Base-by-base conservation (phyloP, 2,329 filamentous ascomycete genomes). In the Hymenoscyphus linearis region DNA sequence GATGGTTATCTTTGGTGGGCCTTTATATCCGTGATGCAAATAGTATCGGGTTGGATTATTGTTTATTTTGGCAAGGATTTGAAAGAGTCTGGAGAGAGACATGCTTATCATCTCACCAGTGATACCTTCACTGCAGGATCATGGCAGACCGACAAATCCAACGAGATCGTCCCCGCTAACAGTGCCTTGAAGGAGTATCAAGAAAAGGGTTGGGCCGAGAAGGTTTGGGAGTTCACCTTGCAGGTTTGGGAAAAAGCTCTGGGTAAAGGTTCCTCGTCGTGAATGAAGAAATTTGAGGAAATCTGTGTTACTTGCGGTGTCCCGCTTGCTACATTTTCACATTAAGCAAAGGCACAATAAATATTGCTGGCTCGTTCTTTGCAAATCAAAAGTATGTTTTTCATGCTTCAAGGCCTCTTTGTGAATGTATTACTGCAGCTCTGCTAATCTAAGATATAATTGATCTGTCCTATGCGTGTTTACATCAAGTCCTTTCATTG, bases 71-170 rank as follows among this genome's bases (percentile, higher is more conserved):
- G 65, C 0, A 53, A 60, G 2, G 64, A 70, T 1, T 60, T 69
- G 1, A 58, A 68, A 14, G 68, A 68, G 1, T 72, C 68, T n/a
- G 75, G 74, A 0, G 74, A 75, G 65, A 68, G 74, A 55, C 73
- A 75, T 22, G 52, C 69, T 9, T 77, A 71, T 34, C 55, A 72
- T 6, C 65, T 68, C 4, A 77, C 75, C 0, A 60, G 31, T 52
- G 60, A 55, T 27, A 53, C 34, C 2, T 64, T 58, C 56, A 47
- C 26, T 5, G 35, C 62, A 18, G 64, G 64, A 2, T 26, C 55
- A 9, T 59, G 34, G 61, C 50, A 59, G 13, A 47, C 60, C 31
- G 27, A 58, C 55, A 9, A 63, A n/a, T 57, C 47, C 9, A 57
- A 55, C 22, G 64, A 65, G 14, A 7, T 18, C 4, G 37, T 62